Evolutionary conservation across 2,329 filamentous ascomycete genomes (phyloP).

Genomic region (Aureobasidium vineae): DNA sequence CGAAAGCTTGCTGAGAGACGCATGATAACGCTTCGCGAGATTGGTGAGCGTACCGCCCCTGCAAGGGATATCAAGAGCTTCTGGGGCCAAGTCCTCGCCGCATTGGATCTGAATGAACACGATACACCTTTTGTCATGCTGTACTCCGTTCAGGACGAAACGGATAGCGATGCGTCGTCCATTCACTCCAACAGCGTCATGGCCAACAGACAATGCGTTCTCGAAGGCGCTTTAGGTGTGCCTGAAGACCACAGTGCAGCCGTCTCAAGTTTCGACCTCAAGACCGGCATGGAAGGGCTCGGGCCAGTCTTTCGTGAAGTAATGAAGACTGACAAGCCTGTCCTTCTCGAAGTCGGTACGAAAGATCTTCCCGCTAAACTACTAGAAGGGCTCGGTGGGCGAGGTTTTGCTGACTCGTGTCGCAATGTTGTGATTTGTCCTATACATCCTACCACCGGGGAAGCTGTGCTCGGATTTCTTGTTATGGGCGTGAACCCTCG

Average conservation of each 20-base stretch:
- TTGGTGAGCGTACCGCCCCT: conserved; percentile 70
- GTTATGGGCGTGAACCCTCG: conserved; percentile 76
- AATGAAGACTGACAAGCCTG: conserved; percentile 64
- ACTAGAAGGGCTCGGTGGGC: conserved; percentile 65
- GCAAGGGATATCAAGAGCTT: conserved; percentile 72
- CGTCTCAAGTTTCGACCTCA: conserved; percentile 64
- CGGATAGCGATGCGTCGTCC: conserved; percentile 68
- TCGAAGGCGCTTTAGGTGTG: conserved; percentile 71
- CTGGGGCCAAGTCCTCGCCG: conserved; percentile 67
- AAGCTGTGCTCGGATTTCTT: conserved; percentile 72
- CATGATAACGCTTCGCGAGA: conserved; percentile 74
- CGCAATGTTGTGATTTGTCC: conserved; percentile 72
- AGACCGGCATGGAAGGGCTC: conserved; percentile 68
- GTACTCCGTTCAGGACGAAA: conserved; percentile 71
- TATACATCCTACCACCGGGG: conserved; percentile 72
- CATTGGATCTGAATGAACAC: conserved; percentile 69
- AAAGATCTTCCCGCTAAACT: conserved; percentile 64
- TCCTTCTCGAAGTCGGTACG: conserved; percentile 64
- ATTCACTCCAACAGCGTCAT: conserved; percentile 64
- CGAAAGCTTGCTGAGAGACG: conserved; percentile 74
- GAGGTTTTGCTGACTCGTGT: conserved; percentile 69
- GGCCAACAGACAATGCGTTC: conserved; percentile 59
- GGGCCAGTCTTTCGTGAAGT: conserved; percentile 73
- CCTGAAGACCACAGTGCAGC: conserved; percentile 62
- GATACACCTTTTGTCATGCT: conserved; percentile 75